Evolutionary conservation across 306 rosid genomes (phyloP).

Genomic region (Acacia acuminata): DNA sequence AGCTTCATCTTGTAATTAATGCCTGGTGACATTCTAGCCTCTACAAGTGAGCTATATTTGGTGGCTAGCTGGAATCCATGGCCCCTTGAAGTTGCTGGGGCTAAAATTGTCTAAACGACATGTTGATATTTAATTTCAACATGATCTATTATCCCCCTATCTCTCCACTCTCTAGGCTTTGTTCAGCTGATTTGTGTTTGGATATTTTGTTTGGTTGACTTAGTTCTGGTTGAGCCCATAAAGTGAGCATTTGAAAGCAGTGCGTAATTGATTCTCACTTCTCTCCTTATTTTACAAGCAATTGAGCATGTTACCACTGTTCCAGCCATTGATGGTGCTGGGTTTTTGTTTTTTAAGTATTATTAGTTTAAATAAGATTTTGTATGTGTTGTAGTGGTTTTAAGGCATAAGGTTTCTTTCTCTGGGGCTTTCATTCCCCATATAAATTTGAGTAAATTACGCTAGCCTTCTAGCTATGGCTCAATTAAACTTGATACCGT

Average conservation of each 20-base stretch:
- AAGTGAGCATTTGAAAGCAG: neutral
- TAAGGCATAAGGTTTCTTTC: slow-evolving; percentile 11
- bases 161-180: neutral
- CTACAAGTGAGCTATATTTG: neutral
- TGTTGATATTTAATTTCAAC: slow-evolving; percentile 1
- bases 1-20: neutral
- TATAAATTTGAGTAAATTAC: neutral
- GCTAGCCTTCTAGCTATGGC: neutral
- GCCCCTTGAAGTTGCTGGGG: neutral
- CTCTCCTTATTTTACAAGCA: neutral
- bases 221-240: neutral
- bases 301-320: slow-evolving; percentile 1
- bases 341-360: neutral
- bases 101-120: neutral
- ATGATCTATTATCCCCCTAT: neutral
- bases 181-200: neutral
- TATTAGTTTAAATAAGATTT: neutral
- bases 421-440: neutral
- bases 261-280: neutral
- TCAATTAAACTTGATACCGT: neutral
- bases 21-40: neutral
- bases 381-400: neutral
- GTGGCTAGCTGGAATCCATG: neutral
- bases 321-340: neutral
- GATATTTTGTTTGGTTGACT: neutral